A percentile compares a stretch with the other conserved stretches of the same genome.
phyloP scores from a whole-genome alignment of 179 eudicot species.

The Beta corolliflora region DNA sequence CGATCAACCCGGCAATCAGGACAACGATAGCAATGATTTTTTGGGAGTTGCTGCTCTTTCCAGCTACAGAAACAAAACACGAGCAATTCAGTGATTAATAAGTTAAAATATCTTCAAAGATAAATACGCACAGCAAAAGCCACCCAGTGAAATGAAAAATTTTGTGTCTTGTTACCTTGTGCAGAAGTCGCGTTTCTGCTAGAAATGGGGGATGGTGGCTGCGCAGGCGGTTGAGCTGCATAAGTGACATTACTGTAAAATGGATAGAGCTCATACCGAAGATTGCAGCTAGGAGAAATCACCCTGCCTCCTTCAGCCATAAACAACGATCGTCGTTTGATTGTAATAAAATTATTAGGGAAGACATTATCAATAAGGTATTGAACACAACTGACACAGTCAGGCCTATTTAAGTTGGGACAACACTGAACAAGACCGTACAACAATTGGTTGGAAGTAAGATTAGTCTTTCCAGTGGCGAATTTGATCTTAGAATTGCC shows the following conservation, averaged over 20 bases:
- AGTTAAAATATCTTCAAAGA: background rate
- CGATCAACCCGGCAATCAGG: background rate
- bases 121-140: background rate
- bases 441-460: slow-evolving; percentile 16
- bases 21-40: background rate
- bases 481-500: slow-evolving; percentile 37
- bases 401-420: slow-evolving; percentile 34
- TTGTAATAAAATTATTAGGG: background rate
- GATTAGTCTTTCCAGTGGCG: slow-evolving; percentile 26
- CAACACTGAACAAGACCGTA: slow-evolving; percentile 52
- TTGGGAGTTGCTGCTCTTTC: background rate
- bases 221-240: background rate
- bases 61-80: background rate
- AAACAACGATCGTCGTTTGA: background rate
- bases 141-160: no score
- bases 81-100: background rate
- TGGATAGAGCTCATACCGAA: no score
- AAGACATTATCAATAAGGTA: background rate
- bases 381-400: slow-evolving; percentile 27
- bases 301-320: slow-evolving; percentile 4
- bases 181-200: background rate
- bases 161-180: background rate
- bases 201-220: no score
- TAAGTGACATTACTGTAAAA: background rate
- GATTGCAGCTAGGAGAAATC: background rate